Percentiles rank a stretch among this genome's conserved stretches.
phyloP scores from a whole-genome alignment of 805 yeast species.

The Scheffersomyces lignosus region DNA sequence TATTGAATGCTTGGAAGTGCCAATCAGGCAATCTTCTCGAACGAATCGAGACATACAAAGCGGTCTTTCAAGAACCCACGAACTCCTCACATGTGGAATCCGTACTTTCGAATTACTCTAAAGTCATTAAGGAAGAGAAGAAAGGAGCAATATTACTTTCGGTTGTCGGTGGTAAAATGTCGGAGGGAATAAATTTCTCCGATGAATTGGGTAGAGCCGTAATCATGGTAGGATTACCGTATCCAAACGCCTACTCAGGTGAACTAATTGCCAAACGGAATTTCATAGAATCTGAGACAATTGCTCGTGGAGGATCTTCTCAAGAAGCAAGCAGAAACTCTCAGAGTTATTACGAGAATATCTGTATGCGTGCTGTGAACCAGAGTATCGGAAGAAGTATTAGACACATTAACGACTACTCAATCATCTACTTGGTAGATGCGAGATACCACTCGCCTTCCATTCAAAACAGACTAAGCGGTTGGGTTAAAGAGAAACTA shows the following conservation, averaged over 20 bases:
- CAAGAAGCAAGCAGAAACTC: constrained; percentile 49
- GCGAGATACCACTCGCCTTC: constrained; percentile 48
- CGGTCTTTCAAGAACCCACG: constrained; percentile 57
- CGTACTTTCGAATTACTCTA: constrained; percentile 52
- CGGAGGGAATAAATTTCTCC: constrained; percentile 91
- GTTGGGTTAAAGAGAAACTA: constrained; percentile 59
- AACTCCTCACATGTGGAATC: constrained; percentile 42
- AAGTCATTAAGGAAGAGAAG: constrained; percentile 28
- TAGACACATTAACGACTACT: constrained; percentile 78
- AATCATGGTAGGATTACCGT: constrained; percentile 85
- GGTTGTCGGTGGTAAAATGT: constrained; percentile 89
- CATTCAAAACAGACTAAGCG: constrained; percentile 62
- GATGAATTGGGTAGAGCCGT: constrained; percentile 87
- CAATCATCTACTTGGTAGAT: constrained; percentile 73
- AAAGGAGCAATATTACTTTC: constrained; percentile 72
- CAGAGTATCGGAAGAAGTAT: constrained; percentile 93
- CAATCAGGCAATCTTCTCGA: constrained; percentile 23
- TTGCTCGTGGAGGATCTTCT: constrained; percentile 46
- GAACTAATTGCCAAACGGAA: constrained; percentile 72
- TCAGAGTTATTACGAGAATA: constrained; percentile 68
- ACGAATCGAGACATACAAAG: constrained; percentile 40
- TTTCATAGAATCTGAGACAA: constrained; percentile 57
- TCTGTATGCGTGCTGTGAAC: constrained; percentile 88
- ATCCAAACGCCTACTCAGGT: constrained; percentile 80
- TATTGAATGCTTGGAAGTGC: constrained; percentile 53